A percentile compares a stretch with the other conserved stretches of the same genome.
Conservation (phyloP, 2,329 filamentous ascomycete species). For the Fusarium temperatum region DNA sequence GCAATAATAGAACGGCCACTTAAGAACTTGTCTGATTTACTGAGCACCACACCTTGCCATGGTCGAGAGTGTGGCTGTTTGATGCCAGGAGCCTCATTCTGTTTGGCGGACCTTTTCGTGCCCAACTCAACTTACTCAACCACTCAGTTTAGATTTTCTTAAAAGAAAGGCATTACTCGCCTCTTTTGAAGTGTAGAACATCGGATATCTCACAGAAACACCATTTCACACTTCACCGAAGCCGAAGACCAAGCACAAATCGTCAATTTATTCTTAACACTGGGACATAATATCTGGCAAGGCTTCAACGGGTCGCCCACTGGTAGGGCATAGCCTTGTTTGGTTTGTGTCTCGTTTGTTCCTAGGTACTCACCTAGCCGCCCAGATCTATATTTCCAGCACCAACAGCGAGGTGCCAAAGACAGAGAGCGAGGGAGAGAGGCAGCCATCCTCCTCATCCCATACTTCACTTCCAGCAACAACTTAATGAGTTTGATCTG, state of each 20-base stretch:
- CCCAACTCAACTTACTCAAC: neutral
- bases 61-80: neutral
- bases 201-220: neutral
- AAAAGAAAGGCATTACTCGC: neutral
- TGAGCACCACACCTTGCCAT: neutral
- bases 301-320: neutral
- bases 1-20: neutral
- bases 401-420: neutral
- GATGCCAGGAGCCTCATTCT: neutral
- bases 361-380: neutral
- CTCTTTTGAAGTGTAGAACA: neutral
- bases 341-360: neutral
- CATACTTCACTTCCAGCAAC: neutral
- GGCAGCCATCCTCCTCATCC: neutral
- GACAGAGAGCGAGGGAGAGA: neutral
- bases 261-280: neutral
- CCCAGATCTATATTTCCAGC: conserved; percentile 1
- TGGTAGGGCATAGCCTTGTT: neutral
- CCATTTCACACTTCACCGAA: neutral
- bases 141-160: neutral
- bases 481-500: neutral
- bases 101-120: neutral
- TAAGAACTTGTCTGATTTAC: neutral
- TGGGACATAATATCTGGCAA: neutral
- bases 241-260: neutral